Evolutionary conservation across 305 asterid species (phyloP).

Genomic region (Solanum aculeatissimum): DNA sequence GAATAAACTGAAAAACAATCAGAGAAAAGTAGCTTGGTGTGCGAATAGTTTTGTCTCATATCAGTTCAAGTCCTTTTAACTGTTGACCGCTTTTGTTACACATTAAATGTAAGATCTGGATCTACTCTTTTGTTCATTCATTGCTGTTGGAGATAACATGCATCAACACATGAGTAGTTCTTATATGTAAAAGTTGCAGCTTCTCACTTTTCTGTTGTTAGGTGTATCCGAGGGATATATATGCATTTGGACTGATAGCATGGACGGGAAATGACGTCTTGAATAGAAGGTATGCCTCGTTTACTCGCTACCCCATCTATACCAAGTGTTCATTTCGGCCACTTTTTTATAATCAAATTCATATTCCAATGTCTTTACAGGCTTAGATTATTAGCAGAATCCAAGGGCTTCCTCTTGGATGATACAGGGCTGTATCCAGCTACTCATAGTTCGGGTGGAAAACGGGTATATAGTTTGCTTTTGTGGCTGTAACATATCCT

Average conservation of each 20-base stretch:
- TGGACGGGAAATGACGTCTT: slow-evolving; percentile 97
- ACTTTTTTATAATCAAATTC: background rate
- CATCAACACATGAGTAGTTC: background rate
- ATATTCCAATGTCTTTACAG: slow-evolving; percentile 19
- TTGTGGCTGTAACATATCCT: background rate
- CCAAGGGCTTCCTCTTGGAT: slow-evolving; percentile 84
- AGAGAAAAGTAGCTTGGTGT: background rate
- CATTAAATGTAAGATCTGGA: background rate
- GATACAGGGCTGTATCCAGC: slow-evolving; percentile 93
- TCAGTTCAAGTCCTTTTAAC: background rate
- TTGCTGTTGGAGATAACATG: background rate
- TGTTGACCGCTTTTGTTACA: background rate
- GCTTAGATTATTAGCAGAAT: slow-evolving; percentile 75
- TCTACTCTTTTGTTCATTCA: background rate
- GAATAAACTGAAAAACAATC: background rate
- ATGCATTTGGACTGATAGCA: slow-evolving; percentile 90
- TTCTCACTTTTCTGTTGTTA: slow-evolving; percentile 3
- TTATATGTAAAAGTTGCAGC: background rate
- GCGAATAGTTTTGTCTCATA: background rate
- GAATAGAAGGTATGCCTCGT: slow-evolving; percentile 61
- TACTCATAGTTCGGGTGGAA: slow-evolving; percentile 50
- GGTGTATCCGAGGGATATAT: slow-evolving; percentile 90
- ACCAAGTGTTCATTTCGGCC: background rate
- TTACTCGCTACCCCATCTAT: background rate
- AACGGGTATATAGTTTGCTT: slow-evolving; percentile 44